Evolutionary conservation across 1,284 basidiomycete species (phyloP).

Genomic region (Serendipita sp.): DNA sequence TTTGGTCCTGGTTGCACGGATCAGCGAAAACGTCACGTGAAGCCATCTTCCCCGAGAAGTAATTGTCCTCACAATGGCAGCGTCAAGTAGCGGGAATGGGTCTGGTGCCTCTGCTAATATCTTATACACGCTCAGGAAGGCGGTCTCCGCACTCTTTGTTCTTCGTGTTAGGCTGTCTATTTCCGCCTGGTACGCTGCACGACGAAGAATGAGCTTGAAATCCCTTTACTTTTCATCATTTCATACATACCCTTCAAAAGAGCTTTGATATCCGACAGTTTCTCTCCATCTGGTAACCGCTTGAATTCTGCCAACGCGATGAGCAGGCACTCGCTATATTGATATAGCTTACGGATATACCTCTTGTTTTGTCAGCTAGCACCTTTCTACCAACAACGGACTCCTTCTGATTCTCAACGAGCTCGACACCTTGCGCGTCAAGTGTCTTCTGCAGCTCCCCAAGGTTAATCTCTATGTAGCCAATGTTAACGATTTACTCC

Average conservation of each 20-base stretch:
- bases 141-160: constrained; percentile 81
- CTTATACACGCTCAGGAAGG: constrained; percentile 89
- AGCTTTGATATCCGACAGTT: constrained; percentile 71
- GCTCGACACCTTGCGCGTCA: constrained; percentile 78
- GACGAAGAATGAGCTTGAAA: constrained; percentile 1
- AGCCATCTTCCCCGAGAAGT: not conserved
- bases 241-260: constrained; percentile 58
- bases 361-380: constrained; percentile 85
- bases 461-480: constrained; percentile 61
- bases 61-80: constrained; percentile 55
- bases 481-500: not conserved
- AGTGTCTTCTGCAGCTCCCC: constrained; percentile 84
- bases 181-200: constrained; percentile 81
- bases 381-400: constrained; percentile 85
- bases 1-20: constrained; percentile 51
- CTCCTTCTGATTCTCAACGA: constrained; percentile 97
- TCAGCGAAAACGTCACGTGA: not conserved
- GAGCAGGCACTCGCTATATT: constrained; percentile 2
- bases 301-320: constrained; percentile 61
- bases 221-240: constrained; percentile 7
- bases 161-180: constrained; percentile 91
- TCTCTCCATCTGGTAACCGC: constrained; percentile 78
- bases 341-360: constrained; percentile 26
- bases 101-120: constrained; percentile 88
- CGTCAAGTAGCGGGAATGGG: constrained; percentile 89